Base-by-base conservation (phyloP, 805 yeast genomes). In the Ogataea nakhonphanomensis region DNA sequence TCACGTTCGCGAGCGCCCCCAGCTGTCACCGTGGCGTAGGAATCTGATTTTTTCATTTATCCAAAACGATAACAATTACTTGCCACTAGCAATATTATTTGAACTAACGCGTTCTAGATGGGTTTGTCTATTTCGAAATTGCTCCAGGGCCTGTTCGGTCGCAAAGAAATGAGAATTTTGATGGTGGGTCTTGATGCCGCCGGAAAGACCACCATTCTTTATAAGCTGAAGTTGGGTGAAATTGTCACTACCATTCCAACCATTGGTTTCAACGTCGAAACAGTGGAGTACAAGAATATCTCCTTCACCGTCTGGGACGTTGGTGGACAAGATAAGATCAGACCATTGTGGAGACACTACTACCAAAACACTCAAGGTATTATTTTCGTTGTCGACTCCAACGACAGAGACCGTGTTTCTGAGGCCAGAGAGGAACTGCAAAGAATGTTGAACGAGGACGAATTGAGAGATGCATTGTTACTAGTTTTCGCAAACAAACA, bases 141-240 rank as follows among this genome's bases (percentile, higher is more conserved):
- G 71, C 84, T 91, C 67, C 82, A 82, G 69, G 91, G 90, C 79
- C 93, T 90, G 58, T 86, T 91, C 64, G 97, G 96, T 74, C 89
- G 88, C 72, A 90, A 85, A 74, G 98, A 89, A 69, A 90, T 89
- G 96, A 84, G 96, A 75, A 89, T 89, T 62, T 81, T 89, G 69
- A 89, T 89, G 96, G 96, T 89, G 64, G 97, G 97, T 72, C 79
- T 89, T 60, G 96, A 89, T 70, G 96, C 95, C 63, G 97, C 97
- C 55, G 97, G 97, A 84, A 89, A 89, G 73, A 89, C 96, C 69
- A 89, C 97, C 68, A 90, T 89, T 64, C 78, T 89, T 62, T 89
- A 89, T 74, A 89, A 89, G 75, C 81, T 89, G 69, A 89, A 89
- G 70, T 79, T 89, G 58, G 96, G 96, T 65, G 96, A 89, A 75